Evolutionary conservation across 495 filamentous ascomycete genomes (phyloP).

Genomic region (Hypoxylon cercidicola): DNA sequence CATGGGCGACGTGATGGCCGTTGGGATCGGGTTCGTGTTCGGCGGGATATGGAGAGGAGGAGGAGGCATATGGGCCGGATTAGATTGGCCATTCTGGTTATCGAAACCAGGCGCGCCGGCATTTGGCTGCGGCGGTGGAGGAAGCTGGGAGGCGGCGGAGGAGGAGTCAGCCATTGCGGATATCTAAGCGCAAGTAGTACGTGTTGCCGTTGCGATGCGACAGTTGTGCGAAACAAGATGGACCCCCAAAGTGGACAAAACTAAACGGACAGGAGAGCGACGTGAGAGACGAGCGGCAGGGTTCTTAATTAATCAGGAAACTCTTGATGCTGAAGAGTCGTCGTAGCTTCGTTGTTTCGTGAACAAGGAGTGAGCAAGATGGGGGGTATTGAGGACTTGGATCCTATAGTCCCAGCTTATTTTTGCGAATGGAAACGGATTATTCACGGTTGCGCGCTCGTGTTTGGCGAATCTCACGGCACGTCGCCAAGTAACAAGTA

Average conservation of each 20-base stretch:
- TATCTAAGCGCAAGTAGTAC: conserved; percentile 14
- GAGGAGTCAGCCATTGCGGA: conserved; percentile 73
- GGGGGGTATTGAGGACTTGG: conserved; percentile 28
- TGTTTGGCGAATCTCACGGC: conserved; percentile 39
- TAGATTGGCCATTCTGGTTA: conserved; percentile 67
- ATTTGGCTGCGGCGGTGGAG: conserved; percentile 72
- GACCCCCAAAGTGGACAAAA: conserved; percentile 30
- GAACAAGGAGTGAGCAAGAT: conserved; percentile 23
- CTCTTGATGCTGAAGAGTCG: conserved; percentile 16
- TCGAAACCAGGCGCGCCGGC: conserved; percentile 76
- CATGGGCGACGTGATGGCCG: conserved; percentile 90
- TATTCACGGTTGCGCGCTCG: conserved; percentile 30
- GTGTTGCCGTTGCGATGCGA: conserved; percentile 33
- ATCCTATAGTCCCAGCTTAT: conserved; percentile 17
- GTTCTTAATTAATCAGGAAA: conserved; percentile 29
- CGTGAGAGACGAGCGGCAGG: conserved; percentile 23
- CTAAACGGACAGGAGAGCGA: conserved; percentile 26
- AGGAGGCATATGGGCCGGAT: conserved; percentile 58
- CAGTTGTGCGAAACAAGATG: conserved; percentile 32
- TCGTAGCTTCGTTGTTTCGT: conserved; percentile 38
- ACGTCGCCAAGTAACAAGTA: conserved; percentile 13
- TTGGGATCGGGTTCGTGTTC: conserved; percentile 95
- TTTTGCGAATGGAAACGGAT: conserved; percentile 4
- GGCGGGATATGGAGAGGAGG: conserved; percentile 92
- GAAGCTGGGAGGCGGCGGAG: conserved; percentile 67